Base-by-base conservation (phyloP, 1,284 basidiomycete genomes). In the Puccinia triticina region DNA sequence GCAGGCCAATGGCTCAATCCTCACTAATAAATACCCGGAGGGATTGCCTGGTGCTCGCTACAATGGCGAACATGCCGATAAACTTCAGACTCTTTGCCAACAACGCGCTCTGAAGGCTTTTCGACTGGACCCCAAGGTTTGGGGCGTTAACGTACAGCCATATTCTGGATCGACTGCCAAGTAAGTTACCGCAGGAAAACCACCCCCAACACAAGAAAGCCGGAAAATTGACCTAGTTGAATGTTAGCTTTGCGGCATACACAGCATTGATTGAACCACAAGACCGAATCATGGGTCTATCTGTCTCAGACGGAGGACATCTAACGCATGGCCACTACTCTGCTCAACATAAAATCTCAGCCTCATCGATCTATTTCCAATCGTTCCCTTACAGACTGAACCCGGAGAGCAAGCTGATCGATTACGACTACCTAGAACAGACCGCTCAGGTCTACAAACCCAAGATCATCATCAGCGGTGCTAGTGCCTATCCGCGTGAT, bases 301-400 rank as follows among this genome's bases (percentile, higher is more conserved):
- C 95, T 85, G 92, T 99, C 74, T 95, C 97, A 50, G 96, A 98
- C 86, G 97, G 97, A 88, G 97, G 97, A 83, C 97, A 99, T 89
- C 91, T 99, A 85, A 98, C 96, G 61, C 96, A 98, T 88, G 96
- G 96, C 57, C 97, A 97, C 90, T 98, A 98, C 89, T 98, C 96
- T 84, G 95, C 95, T n/a, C n/a, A 98, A 98, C 97, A 97, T 91
- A 99, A 99, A 89, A 99, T 99, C 92, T 98, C 96, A 77, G 95
- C 97, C 37, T 99, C 96, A 57, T 98, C 96, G 26, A 98, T 99
- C 89, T 99, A 99, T 91, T 99, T 99, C 93, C 96, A 99, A 88
- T 98, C 96, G 71, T 91, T 98, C 88, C 97, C 97, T 73, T 99
- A 99, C 88, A 92, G 91, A 83, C 93, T 99, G 85, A 91, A 92